Percentiles rank a stretch among this genome's conserved stretches.
These are phyloP conservation scores for Penicillium sp. DNA, from an alignment of 2,329 filamentous ascomycete species.

Conservation along the genomic window DNA sequence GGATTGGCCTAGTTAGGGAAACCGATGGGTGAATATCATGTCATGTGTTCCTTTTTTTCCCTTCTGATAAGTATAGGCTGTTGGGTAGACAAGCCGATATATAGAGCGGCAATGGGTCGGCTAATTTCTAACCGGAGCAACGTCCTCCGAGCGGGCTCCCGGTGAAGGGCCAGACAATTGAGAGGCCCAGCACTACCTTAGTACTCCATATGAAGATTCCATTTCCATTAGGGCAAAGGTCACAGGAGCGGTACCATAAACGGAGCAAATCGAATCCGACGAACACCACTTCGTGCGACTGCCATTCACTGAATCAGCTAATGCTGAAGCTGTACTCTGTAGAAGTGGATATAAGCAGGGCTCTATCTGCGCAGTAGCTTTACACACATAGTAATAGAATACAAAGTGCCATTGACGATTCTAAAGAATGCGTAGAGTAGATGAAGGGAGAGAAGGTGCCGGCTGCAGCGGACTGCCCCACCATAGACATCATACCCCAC, in stretches of 20 bases:
- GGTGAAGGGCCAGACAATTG: conserved; percentile 11
- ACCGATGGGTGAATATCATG: not conserved
- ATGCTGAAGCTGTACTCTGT: not conserved
- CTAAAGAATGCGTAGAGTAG: not conserved
- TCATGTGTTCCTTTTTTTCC: not conserved
- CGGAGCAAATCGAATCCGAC: not conserved
- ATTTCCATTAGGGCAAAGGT: not conserved
- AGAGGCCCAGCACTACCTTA: not conserved
- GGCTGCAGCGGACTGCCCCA: conserved; percentile 17
- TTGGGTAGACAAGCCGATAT: conserved; percentile 1
- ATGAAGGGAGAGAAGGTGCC: not conserved
- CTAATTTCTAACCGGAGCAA: conserved; percentile 21
- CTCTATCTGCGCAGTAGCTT: not conserved
- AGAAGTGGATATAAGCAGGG: conserved; percentile 1
- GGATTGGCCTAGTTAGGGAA: not conserved
- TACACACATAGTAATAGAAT: not conserved
- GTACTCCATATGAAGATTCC: not conserved
- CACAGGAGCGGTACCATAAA: not conserved
- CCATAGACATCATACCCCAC: conserved; percentile 33
- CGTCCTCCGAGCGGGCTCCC: conserved; percentile 23
- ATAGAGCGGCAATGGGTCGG: conserved; percentile 5
- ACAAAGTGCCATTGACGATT: too few relatives aligned
- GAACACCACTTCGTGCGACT: not conserved
- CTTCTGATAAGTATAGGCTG: not conserved
- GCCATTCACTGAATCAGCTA: conserved; percentile 12